phyloP scores from a whole-genome alignment of 345 rosid species.

The Citrus hindsii region DNA sequence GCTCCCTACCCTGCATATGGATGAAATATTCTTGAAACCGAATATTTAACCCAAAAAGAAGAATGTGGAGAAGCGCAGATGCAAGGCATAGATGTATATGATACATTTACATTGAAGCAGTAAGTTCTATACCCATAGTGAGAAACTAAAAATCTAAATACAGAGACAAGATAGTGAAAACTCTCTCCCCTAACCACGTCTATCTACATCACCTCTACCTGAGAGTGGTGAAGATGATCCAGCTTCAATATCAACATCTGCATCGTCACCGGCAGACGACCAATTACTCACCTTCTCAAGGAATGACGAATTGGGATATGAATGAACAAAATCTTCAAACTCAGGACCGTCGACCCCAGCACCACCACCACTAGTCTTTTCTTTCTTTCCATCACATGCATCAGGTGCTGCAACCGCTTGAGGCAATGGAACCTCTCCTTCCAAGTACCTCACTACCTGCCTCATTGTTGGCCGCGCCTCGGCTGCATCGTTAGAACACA shows the following conservation, averaged over 20 bases:
- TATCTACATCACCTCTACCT: conserved; percentile 24
- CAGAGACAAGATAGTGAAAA: background rate
- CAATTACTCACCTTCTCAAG: conserved; percentile 34
- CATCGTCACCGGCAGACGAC: conserved; percentile 32
- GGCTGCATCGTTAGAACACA: conserved; percentile 68
- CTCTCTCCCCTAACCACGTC: background rate
- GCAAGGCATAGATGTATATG: background rate
- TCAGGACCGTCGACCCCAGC: conserved; percentile 12
- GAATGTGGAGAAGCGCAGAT: background rate
- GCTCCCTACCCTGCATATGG: too few species aligned
- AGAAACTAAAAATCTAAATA: background rate
- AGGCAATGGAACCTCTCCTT: conserved; percentile 55
- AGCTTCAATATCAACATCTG: conserved; percentile 46
- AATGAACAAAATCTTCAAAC: conserved; percentile 51
- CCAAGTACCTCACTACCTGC: conserved; percentile 71
- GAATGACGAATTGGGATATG: conserved; percentile 35
- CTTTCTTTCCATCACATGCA: conserved; percentile 30
- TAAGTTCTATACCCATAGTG: background rate
- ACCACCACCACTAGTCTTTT: background rate
- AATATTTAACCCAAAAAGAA: background rate
- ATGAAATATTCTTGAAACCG: background rate
- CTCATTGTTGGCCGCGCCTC: conserved; percentile 70
- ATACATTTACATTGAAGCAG: background rate
- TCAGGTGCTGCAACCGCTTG: conserved; percentile 50
- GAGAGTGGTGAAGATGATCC: conserved; percentile 29